Evolutionary conservation across 345 rosid species (phyloP).

Genomic region (Sapria himalayana): DNA sequence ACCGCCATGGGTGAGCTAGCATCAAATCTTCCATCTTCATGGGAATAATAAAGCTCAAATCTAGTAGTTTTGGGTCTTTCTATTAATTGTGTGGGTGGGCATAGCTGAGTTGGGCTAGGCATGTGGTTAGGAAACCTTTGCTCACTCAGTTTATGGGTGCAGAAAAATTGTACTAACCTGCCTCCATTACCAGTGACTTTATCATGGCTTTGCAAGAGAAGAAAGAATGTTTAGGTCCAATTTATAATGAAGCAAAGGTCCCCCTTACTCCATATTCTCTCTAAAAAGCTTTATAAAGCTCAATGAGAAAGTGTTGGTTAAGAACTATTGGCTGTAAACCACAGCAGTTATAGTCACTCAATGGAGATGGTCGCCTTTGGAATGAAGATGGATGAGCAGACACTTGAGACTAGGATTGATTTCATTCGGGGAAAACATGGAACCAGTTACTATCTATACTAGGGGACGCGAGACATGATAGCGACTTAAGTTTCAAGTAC

Average conservation of each 20-base stretch:
- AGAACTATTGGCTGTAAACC: constrained; percentile 2
- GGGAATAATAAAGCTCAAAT: no score
- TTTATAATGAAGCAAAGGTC: background rate
- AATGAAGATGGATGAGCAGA: constrained; percentile 4
- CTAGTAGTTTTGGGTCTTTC: no score
- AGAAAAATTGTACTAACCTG: no score
- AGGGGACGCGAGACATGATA: background rate
- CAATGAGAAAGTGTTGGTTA: constrained; percentile 1
- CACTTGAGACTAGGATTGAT: background rate
- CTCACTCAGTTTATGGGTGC: no score
- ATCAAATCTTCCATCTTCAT: no score
- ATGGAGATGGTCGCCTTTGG: constrained; percentile 4
- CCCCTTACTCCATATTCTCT: constrained; percentile 3
- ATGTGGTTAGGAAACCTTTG: no score
- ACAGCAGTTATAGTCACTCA: background rate
- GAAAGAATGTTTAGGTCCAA: background rate
- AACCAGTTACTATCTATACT: background rate
- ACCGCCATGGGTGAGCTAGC: no score
- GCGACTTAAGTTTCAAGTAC: constrained; percentile 1
- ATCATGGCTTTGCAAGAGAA: background rate
- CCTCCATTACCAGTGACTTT: no score
- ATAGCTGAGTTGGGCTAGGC: no score
- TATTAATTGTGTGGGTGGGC: no score
- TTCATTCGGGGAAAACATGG: background rate
- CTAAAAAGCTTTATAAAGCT: background rate